A percentile compares a stretch with the other conserved stretches of the same genome.
These are phyloP conservation scores for Nigrospora osmanthi DNA, from an alignment of 2,329 filamentous ascomycete genomes.

Conservation along the genomic window DNA sequence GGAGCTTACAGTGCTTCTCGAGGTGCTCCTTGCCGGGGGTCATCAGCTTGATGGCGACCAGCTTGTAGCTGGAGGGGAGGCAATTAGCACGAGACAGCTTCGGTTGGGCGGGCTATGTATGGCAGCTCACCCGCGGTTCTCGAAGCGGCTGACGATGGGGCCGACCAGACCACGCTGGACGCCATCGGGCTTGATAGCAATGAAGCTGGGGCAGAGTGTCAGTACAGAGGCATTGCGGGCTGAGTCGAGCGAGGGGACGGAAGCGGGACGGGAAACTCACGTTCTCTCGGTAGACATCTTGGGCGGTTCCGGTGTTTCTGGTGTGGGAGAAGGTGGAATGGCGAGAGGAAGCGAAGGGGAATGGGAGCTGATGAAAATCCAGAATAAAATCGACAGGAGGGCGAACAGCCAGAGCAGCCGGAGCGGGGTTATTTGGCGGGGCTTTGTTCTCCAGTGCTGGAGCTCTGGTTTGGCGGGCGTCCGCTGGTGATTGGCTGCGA, in stretches of 20 bases:
- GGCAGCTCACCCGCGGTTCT: slow-evolving; percentile 74
- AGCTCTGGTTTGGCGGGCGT: too few species aligned
- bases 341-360: too few species aligned
- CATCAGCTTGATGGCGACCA: slow-evolving; percentile 93
- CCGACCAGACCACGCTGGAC: slow-evolving; percentile 99
- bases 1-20: slow-evolving; percentile 79
- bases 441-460: too few species aligned
- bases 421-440: too few species aligned
- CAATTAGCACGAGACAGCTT: not conserved
- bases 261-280: slow-evolving; percentile 51
- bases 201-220: slow-evolving; percentile 66
- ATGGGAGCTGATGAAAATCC: too few species aligned
- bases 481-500: too few species aligned
- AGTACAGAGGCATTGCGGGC: slow-evolving; percentile 10
- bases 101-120: not conserved
- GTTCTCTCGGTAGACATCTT: slow-evolving; percentile 79
- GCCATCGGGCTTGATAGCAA: slow-evolving; percentile 99
- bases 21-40: slow-evolving; percentile 89
- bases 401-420: too few species aligned
- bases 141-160: slow-evolving; percentile 96
- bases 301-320: slow-evolving; percentile 12
- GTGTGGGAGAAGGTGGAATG: slow-evolving; percentile 16
- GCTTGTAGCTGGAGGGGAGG: slow-evolving; percentile 69
- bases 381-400: too few species aligned
- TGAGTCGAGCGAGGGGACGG: slow-evolving; percentile 5